Evolutionary conservation across 306 rosid genomes (phyloP).

Genomic region (Purshia tridentata): DNA sequence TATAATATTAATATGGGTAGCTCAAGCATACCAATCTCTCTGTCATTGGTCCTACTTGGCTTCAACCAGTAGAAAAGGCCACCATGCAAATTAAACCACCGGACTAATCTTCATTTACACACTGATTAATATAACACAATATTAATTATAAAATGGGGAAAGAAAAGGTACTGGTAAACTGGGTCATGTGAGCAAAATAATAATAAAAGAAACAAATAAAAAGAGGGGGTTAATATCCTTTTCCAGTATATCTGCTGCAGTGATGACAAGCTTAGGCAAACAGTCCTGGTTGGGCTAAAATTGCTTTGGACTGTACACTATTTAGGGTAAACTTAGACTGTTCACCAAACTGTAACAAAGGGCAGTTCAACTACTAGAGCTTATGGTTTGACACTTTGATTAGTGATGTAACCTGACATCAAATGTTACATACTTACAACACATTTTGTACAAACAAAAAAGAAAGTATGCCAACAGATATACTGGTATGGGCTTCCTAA

Average conservation of each 20-base stretch:
- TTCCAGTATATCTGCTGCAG: background rate
- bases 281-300: background rate
- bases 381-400: background rate
- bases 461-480: background rate
- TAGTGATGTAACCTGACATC: constrained; percentile 4
- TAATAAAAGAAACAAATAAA: background rate
- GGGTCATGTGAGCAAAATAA: background rate
- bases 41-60: background rate
- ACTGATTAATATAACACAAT: background rate
- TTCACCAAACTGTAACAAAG: constrained; percentile 4
- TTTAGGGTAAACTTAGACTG: constrained; percentile 22
- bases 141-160: no score
- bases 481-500: no score
- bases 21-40: background rate
- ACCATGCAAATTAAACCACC: constrained; percentile 11
- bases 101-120: background rate
- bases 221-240: background rate
- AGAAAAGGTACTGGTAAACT: background rate
- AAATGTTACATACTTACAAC: background rate
- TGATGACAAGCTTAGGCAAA: constrained; percentile 14
- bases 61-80: constrained; percentile 9
- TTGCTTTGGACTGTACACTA: background rate
- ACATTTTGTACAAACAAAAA: background rate
- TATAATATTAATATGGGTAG: background rate
- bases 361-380: constrained; percentile 12